Conservation (phyloP, 352 stramenopile species). For the Globisporangium camurandrum region DNA sequence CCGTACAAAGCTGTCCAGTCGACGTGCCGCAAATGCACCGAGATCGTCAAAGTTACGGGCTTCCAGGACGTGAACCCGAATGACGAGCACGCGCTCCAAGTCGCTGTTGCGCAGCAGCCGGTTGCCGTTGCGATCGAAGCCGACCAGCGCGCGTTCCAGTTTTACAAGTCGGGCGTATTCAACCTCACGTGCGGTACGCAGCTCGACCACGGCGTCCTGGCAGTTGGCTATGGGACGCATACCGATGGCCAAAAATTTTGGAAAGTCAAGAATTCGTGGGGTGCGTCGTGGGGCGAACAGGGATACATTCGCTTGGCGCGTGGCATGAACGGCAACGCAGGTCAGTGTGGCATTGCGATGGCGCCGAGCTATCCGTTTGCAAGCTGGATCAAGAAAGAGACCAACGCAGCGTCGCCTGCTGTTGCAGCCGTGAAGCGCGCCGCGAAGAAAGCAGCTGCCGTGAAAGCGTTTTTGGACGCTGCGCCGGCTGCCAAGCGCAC, state of each 20-base stretch:
- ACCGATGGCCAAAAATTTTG: constrained; percentile 83
- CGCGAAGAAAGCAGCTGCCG: constrained; percentile 1
- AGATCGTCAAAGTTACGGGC: constrained; percentile 80
- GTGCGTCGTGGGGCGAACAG: constrained; percentile 85
- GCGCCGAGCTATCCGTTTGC: constrained; percentile 67
- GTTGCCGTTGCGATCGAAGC: constrained; percentile 94
- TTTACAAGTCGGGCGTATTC: constrained; percentile 94
- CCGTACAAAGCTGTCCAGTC: constrained; percentile 85
- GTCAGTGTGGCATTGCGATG: constrained; percentile 71
- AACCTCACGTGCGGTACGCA: constrained; percentile 78
- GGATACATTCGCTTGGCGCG: constrained; percentile 92
- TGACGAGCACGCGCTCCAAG: constrained; percentile 81
- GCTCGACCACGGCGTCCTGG: constrained; percentile 96
- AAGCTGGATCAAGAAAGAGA: constrained; percentile 22
- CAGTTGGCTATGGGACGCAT: constrained; percentile 92
- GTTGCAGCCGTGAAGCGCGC: neutral
- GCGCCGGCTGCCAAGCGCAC: too few relatives aligned
- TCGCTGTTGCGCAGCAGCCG: constrained; percentile 89
- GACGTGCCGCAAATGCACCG: constrained; percentile 75
- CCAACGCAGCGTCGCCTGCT: too few relatives aligned
- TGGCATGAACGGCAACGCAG: constrained; percentile 30
- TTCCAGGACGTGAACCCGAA: constrained; percentile 85
- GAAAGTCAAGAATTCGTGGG: constrained; percentile 98
- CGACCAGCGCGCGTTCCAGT: constrained; percentile 92
- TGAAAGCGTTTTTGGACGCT: constrained; percentile 20